Percentiles rank a stretch among this genome's conserved stretches.
Evolutionary conservation across 768 basidiomycete species (phyloP).

Genomic region (Leucocoprinus sp.): DNA sequence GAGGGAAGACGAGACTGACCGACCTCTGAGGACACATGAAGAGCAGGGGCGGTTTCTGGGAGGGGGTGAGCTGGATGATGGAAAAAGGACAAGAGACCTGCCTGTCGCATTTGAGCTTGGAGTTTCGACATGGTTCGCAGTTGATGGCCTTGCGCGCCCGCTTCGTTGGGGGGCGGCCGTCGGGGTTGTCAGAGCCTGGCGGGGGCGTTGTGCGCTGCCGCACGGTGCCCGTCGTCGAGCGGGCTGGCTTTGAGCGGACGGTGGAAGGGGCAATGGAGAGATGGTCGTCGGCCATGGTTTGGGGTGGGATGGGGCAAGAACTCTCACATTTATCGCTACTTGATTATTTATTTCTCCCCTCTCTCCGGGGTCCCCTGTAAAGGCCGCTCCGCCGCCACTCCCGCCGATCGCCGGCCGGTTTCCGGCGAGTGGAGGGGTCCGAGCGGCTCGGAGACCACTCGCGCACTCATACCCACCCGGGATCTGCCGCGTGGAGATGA

Average conservation of each 20-base stretch:
- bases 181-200: slow-evolving; percentile 30
- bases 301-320: slow-evolving; percentile 20
- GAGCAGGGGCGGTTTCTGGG: slow-evolving; percentile 80
- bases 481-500: too few species aligned
- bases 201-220: slow-evolving; percentile 45
- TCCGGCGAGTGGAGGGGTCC: background rate
- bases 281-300: slow-evolving; percentile 30
- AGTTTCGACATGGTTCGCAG: slow-evolving; percentile 81
- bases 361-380: slow-evolving; percentile 6
- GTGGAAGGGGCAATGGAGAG: slow-evolving; percentile 29
- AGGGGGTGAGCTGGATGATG: slow-evolving; percentile 6
- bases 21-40: slow-evolving; percentile 76
- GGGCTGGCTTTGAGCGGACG: slow-evolving; percentile 33
- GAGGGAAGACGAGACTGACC: slow-evolving; percentile 20
- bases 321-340: slow-evolving; percentile 5
- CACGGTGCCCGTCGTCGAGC: slow-evolving; percentile 35
- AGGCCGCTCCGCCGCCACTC: slow-evolving; percentile 20
- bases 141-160: slow-evolving; percentile 84
- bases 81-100: slow-evolving; percentile 20
- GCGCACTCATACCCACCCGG: background rate
- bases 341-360: background rate
- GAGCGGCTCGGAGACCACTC: too few species aligned
- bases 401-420: slow-evolving; percentile 14
- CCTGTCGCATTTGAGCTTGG: slow-evolving; percentile 88
- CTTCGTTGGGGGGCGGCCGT: slow-evolving; percentile 66